Percentiles rank a stretch among this genome's conserved stretches.
These are phyloP conservation scores for Psilocybe cyanescens DNA, from an alignment of 768 basidiomycete genomes.

Conservation along the genomic window DNA sequence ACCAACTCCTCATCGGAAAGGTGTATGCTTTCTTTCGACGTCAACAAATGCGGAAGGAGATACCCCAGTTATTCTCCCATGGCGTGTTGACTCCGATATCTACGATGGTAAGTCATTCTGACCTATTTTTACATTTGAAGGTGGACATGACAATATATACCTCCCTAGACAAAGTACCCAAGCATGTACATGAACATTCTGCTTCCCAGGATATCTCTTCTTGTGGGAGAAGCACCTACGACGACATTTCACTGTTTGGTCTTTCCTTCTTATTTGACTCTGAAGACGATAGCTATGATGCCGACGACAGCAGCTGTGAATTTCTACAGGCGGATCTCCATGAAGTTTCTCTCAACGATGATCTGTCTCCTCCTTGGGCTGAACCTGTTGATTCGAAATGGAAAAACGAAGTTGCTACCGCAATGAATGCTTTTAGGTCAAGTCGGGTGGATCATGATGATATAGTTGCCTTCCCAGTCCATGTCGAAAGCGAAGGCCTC, in stretches of 20 bases:
- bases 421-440: constrained; percentile 8
- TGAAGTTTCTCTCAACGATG: not conserved
- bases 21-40: not conserved
- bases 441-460: constrained; percentile 4
- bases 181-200: not conserved
- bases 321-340: not conserved
- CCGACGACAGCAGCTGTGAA: not conserved
- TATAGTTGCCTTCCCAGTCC: not conserved
- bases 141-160: no score
- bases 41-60: not conserved
- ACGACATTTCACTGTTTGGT: not conserved
- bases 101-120: not conserved
- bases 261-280: not conserved
- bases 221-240: not conserved
- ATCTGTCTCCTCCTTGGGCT: not conserved
- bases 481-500: not conserved
- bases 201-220: not conserved
- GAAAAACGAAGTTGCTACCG: constrained; percentile 4
- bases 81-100: not conserved
- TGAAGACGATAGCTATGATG: not conserved
- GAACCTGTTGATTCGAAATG: not conserved
- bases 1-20: not conserved
- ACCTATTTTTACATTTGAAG: no score
- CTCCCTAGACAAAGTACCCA: no score
- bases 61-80: constrained; percentile 1